Conservation (phyloP, 352 stramenopile genomes). For the Labyrinthula sp. region DNA sequence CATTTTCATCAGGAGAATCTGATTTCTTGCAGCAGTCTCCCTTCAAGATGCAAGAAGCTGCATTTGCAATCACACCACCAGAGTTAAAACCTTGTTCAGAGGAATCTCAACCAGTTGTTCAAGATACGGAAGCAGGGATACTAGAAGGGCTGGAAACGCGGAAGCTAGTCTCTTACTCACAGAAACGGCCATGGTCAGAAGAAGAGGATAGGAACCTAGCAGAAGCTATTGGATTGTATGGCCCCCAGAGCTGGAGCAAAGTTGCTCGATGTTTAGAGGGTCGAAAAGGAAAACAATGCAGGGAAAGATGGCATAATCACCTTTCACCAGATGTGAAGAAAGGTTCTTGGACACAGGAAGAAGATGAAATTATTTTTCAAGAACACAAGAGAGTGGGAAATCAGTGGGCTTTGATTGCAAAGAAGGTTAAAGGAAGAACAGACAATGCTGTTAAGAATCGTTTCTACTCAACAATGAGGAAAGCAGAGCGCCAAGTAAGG, state of each 20-base stretch:
- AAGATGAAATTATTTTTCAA: constrained; percentile 58
- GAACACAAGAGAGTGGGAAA: constrained; percentile 61
- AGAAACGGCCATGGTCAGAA: no score
- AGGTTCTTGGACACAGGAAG: constrained; percentile 12
- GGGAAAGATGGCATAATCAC: constrained; percentile 80
- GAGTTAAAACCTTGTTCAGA: no score
- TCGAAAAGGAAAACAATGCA: constrained; percentile 66
- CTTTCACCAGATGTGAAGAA: constrained; percentile 46
- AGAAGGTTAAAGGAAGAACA: constrained; percentile 73
- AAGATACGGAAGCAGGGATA: no score
- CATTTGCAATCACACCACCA: no score
- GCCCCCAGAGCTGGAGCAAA: constrained; percentile 12
- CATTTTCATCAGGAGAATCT: no score
- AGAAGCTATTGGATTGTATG: constrained; percentile 8
- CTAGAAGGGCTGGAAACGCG: no score
- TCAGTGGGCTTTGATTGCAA: constrained; percentile 87
- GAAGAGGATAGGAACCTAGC: constrained; percentile 27
- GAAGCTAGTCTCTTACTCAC: no score
- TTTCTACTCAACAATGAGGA: constrained; percentile 45
- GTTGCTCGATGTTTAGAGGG: constrained; percentile 10
- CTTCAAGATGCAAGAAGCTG: no score
- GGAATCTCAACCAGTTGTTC: no score
- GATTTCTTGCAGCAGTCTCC: no score
- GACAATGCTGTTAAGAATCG: constrained; percentile 94
- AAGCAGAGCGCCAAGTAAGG: no score